phyloP scores from a whole-genome alignment of 2,329 filamentous ascomycete genomes.

The Fusarium euwallaceae region DNA sequence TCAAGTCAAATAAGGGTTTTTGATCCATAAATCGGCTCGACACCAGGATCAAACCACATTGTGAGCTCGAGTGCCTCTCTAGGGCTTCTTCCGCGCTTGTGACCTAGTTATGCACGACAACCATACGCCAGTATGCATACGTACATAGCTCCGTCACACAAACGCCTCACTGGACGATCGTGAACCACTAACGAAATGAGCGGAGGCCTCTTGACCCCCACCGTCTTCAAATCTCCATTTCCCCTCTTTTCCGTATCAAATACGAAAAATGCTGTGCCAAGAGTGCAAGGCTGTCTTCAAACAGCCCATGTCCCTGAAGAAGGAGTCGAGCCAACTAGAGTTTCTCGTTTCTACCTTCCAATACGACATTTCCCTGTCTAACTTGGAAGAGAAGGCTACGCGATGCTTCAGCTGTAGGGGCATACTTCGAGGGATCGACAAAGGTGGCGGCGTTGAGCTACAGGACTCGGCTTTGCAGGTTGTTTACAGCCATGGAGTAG shows the following conservation, averaged over 20 bases:
- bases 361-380: not conserved
- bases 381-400: not conserved
- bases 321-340: conserved; percentile 1
- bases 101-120: not conserved
- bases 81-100: not conserved
- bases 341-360: not conserved
- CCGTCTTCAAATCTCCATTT: not conserved
- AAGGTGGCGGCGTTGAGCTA: not conserved
- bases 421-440: not conserved
- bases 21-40: not conserved
- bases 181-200: not conserved
- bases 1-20: not conserved
- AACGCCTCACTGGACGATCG: not conserved
- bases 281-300: conserved; percentile 11
- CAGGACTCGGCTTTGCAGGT: not conserved
- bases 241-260: not conserved
- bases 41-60: not conserved
- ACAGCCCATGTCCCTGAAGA: not conserved
- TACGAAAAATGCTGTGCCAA: conserved; percentile 10
- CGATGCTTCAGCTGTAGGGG: not conserved
- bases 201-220: not conserved
- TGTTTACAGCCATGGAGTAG: not conserved
- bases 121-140: not conserved
- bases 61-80: not conserved
- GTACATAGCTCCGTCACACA: not conserved